phyloP scores from a whole-genome alignment of 495 filamentous ascomycete species.

The Corynascus novoguineensis region DNA sequence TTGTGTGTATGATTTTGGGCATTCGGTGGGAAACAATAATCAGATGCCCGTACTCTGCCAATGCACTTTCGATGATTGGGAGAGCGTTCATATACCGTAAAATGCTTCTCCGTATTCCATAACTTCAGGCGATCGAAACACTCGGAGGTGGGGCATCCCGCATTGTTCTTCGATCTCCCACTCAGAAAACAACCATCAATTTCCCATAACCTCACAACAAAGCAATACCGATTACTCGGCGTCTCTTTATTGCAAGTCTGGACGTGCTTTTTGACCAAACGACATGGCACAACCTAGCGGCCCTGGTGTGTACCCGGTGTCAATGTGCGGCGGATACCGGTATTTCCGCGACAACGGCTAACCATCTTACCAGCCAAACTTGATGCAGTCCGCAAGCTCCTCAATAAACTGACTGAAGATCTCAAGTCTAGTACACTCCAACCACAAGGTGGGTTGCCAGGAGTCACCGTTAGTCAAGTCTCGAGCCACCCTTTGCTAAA shows the following conservation, averaged over 20 bases:
- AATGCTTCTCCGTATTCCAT: background rate
- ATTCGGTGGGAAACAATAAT: too few species aligned
- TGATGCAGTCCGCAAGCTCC: slow-evolving; percentile 53
- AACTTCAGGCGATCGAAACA: background rate
- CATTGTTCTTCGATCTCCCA: background rate
- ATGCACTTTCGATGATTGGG: too few species aligned
- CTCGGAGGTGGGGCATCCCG: background rate
- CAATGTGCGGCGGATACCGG: background rate
- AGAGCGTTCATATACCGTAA: too few species aligned
- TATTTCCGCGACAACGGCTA: slow-evolving; percentile 1
- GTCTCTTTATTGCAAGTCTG: too few species aligned
- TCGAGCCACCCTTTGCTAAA: background rate
- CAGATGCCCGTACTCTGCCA: too few species aligned
- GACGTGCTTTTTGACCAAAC: too few species aligned
- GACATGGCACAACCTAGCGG: background rate
- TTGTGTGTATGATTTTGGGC: too few species aligned
- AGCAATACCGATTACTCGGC: too few species aligned
- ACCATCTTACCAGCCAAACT: slow-evolving; percentile 51
- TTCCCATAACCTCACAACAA: too few species aligned
- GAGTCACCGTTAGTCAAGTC: too few species aligned
- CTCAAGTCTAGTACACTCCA: slow-evolving; percentile 48
- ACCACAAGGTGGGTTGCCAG: slow-evolving; percentile 48
- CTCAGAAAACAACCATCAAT: too few species aligned
- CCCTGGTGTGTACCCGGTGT: background rate
- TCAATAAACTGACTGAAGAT: slow-evolving; percentile 55